Percentiles rank a stretch among this genome's conserved stretches.
These are phyloP conservation scores for Aethionema arabicum DNA, from an alignment of 345 rosid species.

Conservation along the genomic window DNA sequence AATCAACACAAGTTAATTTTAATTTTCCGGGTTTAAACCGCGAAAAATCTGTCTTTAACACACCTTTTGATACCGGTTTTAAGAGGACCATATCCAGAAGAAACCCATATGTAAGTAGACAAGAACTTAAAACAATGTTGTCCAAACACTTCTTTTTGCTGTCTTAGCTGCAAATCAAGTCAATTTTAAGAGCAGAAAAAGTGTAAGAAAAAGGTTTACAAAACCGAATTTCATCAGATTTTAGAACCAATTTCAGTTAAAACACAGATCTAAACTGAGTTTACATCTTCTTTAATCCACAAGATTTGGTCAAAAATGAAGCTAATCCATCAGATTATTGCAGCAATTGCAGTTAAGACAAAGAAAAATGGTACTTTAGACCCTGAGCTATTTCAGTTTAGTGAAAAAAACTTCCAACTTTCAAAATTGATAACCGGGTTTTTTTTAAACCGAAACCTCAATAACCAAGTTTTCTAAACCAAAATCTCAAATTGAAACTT, in stretches of 20 bases:
- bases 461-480: too few species aligned
- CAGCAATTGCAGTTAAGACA: too few species aligned
- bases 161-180: constrained; percentile 60
- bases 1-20: not conserved
- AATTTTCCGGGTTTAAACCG: too few species aligned
- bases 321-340: not conserved
- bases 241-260: not conserved
- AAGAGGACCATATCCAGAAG: constrained; percentile 71
- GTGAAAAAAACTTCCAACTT: too few species aligned
- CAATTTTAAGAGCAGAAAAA: constrained; percentile 1
- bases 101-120: constrained; percentile 68
- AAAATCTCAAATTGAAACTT: too few species aligned
- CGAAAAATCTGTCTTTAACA: too few species aligned
- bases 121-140: constrained; percentile 75
- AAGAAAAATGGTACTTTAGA: too few species aligned
- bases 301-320: not conserved
- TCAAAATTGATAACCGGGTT: too few species aligned
- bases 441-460: too few species aligned
- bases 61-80: constrained; percentile 82
- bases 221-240: not conserved
- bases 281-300: not conserved
- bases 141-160: constrained; percentile 74
- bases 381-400: too few species aligned
- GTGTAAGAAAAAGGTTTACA: not conserved
- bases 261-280: not conserved